Evolutionary conservation across 345 rosid species (phyloP).

Genomic region (Citrus inodora): DNA sequence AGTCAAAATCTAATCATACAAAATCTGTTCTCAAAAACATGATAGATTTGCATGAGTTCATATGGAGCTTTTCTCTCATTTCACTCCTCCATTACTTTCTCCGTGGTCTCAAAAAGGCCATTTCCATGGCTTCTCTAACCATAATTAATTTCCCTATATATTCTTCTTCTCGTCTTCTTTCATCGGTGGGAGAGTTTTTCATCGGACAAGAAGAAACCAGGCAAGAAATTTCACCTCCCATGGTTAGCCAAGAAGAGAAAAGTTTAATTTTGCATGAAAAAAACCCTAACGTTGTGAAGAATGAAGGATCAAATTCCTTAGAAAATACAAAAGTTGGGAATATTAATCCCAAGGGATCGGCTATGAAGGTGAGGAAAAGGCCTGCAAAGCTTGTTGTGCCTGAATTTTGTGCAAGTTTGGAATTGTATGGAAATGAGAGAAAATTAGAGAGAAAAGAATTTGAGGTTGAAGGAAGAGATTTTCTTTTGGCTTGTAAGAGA

Average conservation of each 20-base stretch:
- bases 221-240: not conserved
- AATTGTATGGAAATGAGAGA: slow-evolving; percentile 2
- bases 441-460: slow-evolving; percentile 28
- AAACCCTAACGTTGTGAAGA: not conserved
- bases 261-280: no score
- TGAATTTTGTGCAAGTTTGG: slow-evolving; percentile 9
- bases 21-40: not conserved
- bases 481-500: slow-evolving; percentile 37
- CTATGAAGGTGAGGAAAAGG: slow-evolving; percentile 31
- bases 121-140: slow-evolving; percentile 16
- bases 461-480: slow-evolving; percentile 38
- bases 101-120: slow-evolving; percentile 11
- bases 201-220: not conserved
- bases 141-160: slow-evolving; percentile 10
- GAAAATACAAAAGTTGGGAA: not conserved
- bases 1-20: no score
- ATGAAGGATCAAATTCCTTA: not conserved
- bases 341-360: not conserved
- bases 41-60: slow-evolving; percentile 24
- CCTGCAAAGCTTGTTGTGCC: slow-evolving; percentile 45
- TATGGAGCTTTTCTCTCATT: slow-evolving; percentile 29
- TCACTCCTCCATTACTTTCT: slow-evolving; percentile 16
- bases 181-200: slow-evolving; percentile 11
- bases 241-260: not conserved
- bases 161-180: slow-evolving; percentile 10